Evolutionary conservation across 345 rosid species (phyloP).

Genomic region (Syzygium grande): DNA sequence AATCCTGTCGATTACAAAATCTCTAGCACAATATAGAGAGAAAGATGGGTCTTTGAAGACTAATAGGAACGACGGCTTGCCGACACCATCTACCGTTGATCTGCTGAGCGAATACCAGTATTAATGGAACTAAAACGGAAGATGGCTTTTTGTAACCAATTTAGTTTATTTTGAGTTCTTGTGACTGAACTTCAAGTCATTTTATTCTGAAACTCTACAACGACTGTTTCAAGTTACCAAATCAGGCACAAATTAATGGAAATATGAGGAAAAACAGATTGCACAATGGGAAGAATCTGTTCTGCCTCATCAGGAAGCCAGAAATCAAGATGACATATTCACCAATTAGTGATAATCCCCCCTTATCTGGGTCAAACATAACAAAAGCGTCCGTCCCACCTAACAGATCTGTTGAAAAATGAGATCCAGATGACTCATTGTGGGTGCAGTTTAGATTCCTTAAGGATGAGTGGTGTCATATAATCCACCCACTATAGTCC

Average conservation of each 20-base stretch:
- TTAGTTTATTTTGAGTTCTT: neutral
- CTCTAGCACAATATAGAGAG: neutral
- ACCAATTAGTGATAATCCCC: neutral
- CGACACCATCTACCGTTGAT: neutral
- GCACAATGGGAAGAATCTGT: neutral
- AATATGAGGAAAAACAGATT: neutral
- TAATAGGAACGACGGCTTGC: neutral
- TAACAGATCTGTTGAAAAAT: neutral
- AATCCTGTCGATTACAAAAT: neutral
- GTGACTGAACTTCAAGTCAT: neutral
- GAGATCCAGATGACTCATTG: neutral
- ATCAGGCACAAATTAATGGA: neutral
- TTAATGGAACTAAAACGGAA: neutral
- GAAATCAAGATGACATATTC: neutral
- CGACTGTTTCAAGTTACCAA: neutral
- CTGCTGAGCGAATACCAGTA: neutral
- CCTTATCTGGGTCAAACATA: neutral
- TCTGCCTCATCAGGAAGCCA: neutral
- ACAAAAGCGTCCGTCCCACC: neutral
- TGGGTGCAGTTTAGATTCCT: slow-evolving; percentile 16
- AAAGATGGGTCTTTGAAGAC: neutral
- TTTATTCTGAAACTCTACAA: neutral
- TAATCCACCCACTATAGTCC: slow-evolving; percentile 10
- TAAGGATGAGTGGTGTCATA: slow-evolving; percentile 12
- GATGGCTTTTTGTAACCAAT: neutral